A percentile compares a stretch with the other conserved stretches of the same genome.
These are phyloP conservation scores for Paecilomyces sp. DNA, from an alignment of 2,329 filamentous ascomycete species.

Conservation along the genomic window DNA sequence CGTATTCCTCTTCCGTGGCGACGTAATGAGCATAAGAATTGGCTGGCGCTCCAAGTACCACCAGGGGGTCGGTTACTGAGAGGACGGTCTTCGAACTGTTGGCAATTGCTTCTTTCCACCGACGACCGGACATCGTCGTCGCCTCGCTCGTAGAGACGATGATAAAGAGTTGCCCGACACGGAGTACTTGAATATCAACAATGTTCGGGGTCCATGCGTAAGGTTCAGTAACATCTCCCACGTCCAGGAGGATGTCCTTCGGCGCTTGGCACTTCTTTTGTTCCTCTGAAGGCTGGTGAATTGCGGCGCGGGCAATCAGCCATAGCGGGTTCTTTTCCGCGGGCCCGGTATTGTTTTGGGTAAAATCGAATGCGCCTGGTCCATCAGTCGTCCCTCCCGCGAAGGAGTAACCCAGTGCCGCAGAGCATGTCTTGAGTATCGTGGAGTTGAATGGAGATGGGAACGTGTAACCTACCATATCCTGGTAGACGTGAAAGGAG, in stretches of 20 bases:
- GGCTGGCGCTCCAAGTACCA: slow-evolving; percentile 79
- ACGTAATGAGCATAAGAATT: slow-evolving; percentile 88
- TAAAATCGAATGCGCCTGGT: slow-evolving; percentile 87
- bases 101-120: slow-evolving; percentile 69
- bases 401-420: slow-evolving; percentile 85
- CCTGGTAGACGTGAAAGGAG: slow-evolving; percentile 76
- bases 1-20: slow-evolving; percentile 71
- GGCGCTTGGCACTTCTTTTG: slow-evolving; percentile 70
- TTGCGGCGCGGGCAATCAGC: slow-evolving; percentile 63
- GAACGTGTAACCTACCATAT: slow-evolving; percentile 73
- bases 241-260: slow-evolving; percentile 82
- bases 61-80: slow-evolving; percentile 53
- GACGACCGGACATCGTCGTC: slow-evolving; percentile 83
- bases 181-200: slow-evolving; percentile 78
- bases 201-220: slow-evolving; percentile 90
- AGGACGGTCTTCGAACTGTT: slow-evolving; percentile 46
- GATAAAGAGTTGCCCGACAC: slow-evolving; percentile 77
- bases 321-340: slow-evolving; percentile 68
- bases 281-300: slow-evolving; percentile 62
- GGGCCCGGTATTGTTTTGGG: slow-evolving; percentile 74
- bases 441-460: slow-evolving; percentile 58
- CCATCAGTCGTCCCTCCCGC: slow-evolving; percentile 89
- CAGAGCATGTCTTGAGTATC: slow-evolving; percentile 66
- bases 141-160: slow-evolving; percentile 82
- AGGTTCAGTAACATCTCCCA: slow-evolving; percentile 69